Evolutionary conservation across 129 eudicot species (phyloP).

Genomic region (Helichrysum umbraculigerum): DNA sequence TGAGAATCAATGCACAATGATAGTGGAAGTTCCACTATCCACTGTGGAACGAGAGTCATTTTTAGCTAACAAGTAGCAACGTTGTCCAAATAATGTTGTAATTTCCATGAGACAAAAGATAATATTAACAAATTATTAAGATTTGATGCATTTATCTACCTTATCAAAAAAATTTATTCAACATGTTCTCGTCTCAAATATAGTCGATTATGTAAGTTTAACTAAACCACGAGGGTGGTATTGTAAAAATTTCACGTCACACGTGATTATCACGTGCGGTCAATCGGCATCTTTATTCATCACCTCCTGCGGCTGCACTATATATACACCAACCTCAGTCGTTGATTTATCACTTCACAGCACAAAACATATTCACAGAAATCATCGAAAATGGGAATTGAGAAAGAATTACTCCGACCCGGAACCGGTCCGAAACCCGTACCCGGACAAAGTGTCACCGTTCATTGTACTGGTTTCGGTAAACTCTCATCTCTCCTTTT

Average conservation of each 20-base stretch:
- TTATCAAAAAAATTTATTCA: no score
- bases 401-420: conserved; percentile 67
- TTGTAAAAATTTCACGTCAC: not conserved
- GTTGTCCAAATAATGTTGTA: no score
- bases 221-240: no score
- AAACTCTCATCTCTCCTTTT: conserved; percentile 14
- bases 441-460: conserved; percentile 83
- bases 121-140: no score
- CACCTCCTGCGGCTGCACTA: not conserved
- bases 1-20: no score
- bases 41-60: no score
- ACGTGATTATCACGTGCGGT: not conserved
- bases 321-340: not conserved
- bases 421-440: conserved; percentile 85
- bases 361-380: conserved; percentile 8
- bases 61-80: no score
- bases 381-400: conserved; percentile 64
- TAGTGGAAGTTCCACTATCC: no score
- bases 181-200: no score
- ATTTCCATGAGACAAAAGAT: no score
- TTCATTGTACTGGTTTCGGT: conserved; percentile 97
- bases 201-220: no score
- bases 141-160: no score
- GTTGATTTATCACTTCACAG: not conserved
- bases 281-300: not conserved